Conservation (phyloP, 352 stramenopile genomes). For the Pythium biforme region DNA sequence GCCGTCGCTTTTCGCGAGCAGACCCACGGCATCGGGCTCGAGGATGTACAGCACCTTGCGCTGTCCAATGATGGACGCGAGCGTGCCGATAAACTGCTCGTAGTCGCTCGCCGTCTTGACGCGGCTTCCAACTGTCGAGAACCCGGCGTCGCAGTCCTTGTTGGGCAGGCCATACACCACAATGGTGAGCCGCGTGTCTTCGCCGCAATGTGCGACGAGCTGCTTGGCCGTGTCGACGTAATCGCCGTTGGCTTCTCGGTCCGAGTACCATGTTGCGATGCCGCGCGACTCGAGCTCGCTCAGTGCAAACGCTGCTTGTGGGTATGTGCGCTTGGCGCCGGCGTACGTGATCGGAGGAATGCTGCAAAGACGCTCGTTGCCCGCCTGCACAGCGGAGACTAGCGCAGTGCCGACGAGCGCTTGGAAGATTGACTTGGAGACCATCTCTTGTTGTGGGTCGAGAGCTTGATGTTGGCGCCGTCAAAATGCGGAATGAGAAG, state of each 20-base stretch:
- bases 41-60: constrained; percentile 71
- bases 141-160: constrained; percentile 62
- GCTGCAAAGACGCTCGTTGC: constrained; percentile 47
- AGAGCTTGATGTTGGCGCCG: neutral
- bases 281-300: constrained; percentile 51
- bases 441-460: neutral
- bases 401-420: neutral
- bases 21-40: constrained; percentile 57
- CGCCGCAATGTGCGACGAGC: constrained; percentile 36
- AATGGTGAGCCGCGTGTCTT: constrained; percentile 46
- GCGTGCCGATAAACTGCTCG: constrained; percentile 37
- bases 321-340: constrained; percentile 43
- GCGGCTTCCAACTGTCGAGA: constrained; percentile 34
- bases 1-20: constrained; percentile 37
- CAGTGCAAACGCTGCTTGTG: constrained; percentile 49
- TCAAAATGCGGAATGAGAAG: neutral
- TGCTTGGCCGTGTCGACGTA: constrained; percentile 35
- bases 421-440: neutral
- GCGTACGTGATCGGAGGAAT: constrained; percentile 36
- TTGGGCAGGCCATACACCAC: constrained; percentile 73
- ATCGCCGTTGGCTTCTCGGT: constrained; percentile 35
- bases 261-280: constrained; percentile 59
- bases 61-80: constrained; percentile 41
- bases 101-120: constrained; percentile 47
- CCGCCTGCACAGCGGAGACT: neutral